Evolutionary conservation across 805 yeast species (phyloP), one percentile per base, ranked within the genome.

Genomic region (Komagataella kurtzmanii): DNA sequence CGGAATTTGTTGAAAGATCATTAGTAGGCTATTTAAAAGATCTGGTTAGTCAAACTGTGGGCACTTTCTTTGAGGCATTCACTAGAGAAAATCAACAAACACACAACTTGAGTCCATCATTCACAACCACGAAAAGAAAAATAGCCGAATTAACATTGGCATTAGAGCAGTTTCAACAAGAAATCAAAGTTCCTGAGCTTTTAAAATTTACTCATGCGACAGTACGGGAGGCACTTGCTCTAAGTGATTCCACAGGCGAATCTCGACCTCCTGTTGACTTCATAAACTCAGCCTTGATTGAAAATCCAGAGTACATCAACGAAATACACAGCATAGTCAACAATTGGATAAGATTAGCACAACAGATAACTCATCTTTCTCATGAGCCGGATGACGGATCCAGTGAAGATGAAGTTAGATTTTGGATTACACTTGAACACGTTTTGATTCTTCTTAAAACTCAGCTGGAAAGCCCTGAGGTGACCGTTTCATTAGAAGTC

Each of bases 351-450:
- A 77, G 72, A 54, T 75, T 77, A 40, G 76, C 83, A 12, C 83
- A 81, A 54, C 63, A 71, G 1, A 68, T 88, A 5, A 77, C 88
- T 0, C 68, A 69, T 21, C 58, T 82, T 21, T 63, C 74, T 10
- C 76, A 80, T 47, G 76, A 76, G 24, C 78, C 85, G 0, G 54
- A 65, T 0, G 80, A 75, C 24, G 88, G 86, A 1, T 66, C 79
- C 0, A 67, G 80, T 0, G 57, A 65, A 1, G 88, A 84, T 45
- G 97, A 90, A 59, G 71, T 85, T 3, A 77, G 74, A 48, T 89
- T 85, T 57, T 90, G 97, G 97, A 66, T 70, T 7, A 76, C 88
- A 0, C 71, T 86, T 69, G 91, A 86, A 58, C 60, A 65, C 1
- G 81, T 87, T 0, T 67, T 90, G 46, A 53, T 57, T 2, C 67